These are phyloP conservation scores for Aureococcus anophagefferens DNA, from an alignment of 108 stramenopile genomes.

Conservation along the genomic window DNA sequence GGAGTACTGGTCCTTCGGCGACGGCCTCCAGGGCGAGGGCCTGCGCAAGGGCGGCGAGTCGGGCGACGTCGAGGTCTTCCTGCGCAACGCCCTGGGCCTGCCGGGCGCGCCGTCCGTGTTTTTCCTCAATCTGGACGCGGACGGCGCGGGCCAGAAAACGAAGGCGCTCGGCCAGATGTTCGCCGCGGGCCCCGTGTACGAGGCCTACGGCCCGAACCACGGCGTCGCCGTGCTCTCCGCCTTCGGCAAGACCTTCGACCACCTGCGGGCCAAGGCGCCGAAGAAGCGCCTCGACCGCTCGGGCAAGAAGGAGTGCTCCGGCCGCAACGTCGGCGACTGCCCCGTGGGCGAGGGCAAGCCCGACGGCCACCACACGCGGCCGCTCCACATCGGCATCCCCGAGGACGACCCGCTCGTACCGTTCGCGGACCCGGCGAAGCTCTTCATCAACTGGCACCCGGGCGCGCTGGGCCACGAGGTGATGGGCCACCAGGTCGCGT, in stretches of 20 bases:
- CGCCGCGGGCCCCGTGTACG: too few species aligned
- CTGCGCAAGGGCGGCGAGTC: background rate
- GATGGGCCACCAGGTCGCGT: background rate
- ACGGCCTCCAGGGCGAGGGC: background rate
- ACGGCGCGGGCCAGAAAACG: background rate
- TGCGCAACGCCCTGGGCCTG: background rate
- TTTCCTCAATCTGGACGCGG: background rate
- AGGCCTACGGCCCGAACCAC: background rate
- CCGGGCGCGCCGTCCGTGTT: background rate
- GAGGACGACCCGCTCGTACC: background rate
- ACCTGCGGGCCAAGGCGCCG: background rate
- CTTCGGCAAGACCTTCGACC: background rate
- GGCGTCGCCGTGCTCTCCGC: background rate
- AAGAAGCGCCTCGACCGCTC: background rate
- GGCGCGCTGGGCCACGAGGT: background rate
- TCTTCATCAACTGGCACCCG: slow-evolving; percentile 1
- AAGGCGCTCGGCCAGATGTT: background rate
- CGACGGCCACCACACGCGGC: background rate
- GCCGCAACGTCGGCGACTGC: background rate
- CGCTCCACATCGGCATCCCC: too few species aligned
- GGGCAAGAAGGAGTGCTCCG: background rate
- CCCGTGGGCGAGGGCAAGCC: background rate
- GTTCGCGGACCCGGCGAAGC: background rate
- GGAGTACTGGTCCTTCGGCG: background rate
- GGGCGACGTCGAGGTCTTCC: background rate